These are phyloP conservation scores for Peribolospora kevripleyi DNA, from an alignment of 768 basidiomycete genomes.

Conservation along the genomic window DNA sequence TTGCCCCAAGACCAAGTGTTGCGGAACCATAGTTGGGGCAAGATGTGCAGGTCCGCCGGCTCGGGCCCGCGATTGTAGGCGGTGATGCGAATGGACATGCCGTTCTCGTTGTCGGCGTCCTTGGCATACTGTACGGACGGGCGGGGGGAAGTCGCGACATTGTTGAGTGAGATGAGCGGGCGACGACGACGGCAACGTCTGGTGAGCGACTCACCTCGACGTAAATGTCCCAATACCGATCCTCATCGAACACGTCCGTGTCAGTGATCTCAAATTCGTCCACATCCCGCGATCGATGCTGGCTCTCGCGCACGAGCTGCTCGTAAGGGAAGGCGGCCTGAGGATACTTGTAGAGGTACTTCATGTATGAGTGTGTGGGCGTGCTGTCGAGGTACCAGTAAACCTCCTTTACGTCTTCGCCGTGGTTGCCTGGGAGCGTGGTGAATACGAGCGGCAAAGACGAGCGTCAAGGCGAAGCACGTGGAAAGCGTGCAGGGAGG, in stretches of 20 bases:
- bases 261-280: conserved; percentile 83
- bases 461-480: conserved; percentile 4
- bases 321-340: conserved; percentile 84
- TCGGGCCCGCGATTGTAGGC: conserved; percentile 92
- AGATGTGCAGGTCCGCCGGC: conserved; percentile 70
- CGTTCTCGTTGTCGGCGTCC: conserved; percentile 74
- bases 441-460: not conserved
- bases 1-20: conserved; percentile 92
- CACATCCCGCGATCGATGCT: conserved; percentile 57
- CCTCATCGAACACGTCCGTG: conserved; percentile 69
- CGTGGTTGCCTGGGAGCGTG: conserved; percentile 52
- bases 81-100: conserved; percentile 76
- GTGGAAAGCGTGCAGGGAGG: not conserved
- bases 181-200: not conserved
- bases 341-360: conserved; percentile 96
- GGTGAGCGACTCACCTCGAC: conserved; percentile 46
- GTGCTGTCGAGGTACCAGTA: conserved; percentile 98
- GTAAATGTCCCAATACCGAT: conserved; percentile 96
- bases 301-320: conserved; percentile 63
- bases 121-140: conserved; percentile 56
- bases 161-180: not conserved
- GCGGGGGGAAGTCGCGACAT: not conserved
- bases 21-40: conserved; percentile 90
- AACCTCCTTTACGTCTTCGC: conserved; percentile 95
- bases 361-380: conserved; percentile 99